Evolutionary conservation across 306 rosid species (phyloP), one percentile per base, ranked within the genome.

Genomic region (Mucuna pruriens): DNA sequence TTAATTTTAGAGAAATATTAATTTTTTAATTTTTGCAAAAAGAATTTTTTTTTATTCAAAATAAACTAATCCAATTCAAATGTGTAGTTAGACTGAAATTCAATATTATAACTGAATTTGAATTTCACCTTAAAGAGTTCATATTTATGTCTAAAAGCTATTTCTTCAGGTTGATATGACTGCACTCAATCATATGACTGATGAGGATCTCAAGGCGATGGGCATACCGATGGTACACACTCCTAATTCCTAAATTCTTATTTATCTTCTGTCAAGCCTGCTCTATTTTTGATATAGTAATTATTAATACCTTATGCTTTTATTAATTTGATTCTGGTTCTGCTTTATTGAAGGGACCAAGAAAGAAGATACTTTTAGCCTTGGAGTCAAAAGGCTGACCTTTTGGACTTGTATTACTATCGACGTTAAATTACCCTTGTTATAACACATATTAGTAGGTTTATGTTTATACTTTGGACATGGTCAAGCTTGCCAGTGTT

Each of bases 201-300:
- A 92, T 76, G 92, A 88, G 20, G 97, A 92, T 85, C 92, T 92
- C 77, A 92, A 92, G 91, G 92, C 91, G 63, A 74, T 92, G 83
- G 97, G 97, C 72, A 87, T 92, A 55, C 97, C 97, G 15, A 92
- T 92, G 97, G 97, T 92, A 92, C 60, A 65, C 61, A 48, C 39
- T 11, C 9, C 38, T 2, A 33, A 4, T 49, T 29, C 44, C 61
- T 71, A 4, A 22, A 22, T 36, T 71, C 44, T 62, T 39, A 62
- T 38, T 38, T 66, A 65, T 67, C 19, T 40, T 16, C 38, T 52
- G 46, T 52, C 23, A 40, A 25, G 22, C 77, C 8, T 66, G 52
- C 46, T 69, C 76, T 26, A 67, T 57, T 5, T 60, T 72, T 72
- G 25, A 16, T 46, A 23, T 1, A 42, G 4, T 49, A 16, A 34